Conservation (phyloP, 805 yeast genomes). For the Kodamaea neixiangensis region DNA sequence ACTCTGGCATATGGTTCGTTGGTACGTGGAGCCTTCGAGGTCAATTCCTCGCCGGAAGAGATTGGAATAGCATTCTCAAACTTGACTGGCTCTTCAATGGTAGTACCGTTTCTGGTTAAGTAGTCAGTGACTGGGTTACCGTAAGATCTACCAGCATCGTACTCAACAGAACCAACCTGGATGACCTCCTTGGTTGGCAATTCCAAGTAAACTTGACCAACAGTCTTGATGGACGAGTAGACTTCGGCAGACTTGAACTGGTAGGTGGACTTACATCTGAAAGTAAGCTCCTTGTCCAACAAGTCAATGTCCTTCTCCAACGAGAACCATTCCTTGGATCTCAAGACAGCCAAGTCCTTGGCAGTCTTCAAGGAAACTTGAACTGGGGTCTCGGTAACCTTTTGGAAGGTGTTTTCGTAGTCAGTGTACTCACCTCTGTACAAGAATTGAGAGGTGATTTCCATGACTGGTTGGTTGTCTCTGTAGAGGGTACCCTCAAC, state of each 20-base stretch:
- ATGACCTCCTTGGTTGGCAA: slow-evolving; percentile 88
- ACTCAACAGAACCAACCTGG: slow-evolving; percentile 79
- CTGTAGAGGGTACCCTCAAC: slow-evolving; percentile 87
- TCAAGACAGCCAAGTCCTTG: slow-evolving; percentile 90
- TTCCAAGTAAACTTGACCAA: slow-evolving; percentile 84
- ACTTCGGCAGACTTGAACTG: slow-evolving; percentile 75
- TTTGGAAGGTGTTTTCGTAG: slow-evolving; percentile 89
- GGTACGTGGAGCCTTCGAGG: slow-evolving; percentile 86
- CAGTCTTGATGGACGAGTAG: slow-evolving; percentile 76
- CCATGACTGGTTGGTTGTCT: slow-evolving; percentile 78
- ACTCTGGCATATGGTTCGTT: slow-evolving; percentile 96
- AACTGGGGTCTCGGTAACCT: slow-evolving; percentile 82
- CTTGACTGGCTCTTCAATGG: slow-evolving; percentile 90
- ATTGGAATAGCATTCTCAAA: slow-evolving; percentile 91
- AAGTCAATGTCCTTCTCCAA: slow-evolving; percentile 69
- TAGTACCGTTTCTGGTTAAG: slow-evolving; percentile 84
- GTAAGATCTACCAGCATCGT: slow-evolving; percentile 87
- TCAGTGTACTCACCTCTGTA: slow-evolving; percentile 92
- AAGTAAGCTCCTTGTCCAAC: slow-evolving; percentile 76
- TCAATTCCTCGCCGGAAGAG: slow-evolving; percentile 60
- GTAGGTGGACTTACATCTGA: slow-evolving; percentile 84
- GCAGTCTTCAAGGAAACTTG: slow-evolving; percentile 70
- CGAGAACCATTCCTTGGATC: slow-evolving; percentile 98
- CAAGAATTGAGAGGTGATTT: slow-evolving; percentile 91
- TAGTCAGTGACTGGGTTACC: slow-evolving; percentile 98